Evolutionary conservation across 108 stramenopile species (phyloP), one percentile per base, ranked within the genome.

Genomic region (Nannochloropsis gaditana): DNA sequence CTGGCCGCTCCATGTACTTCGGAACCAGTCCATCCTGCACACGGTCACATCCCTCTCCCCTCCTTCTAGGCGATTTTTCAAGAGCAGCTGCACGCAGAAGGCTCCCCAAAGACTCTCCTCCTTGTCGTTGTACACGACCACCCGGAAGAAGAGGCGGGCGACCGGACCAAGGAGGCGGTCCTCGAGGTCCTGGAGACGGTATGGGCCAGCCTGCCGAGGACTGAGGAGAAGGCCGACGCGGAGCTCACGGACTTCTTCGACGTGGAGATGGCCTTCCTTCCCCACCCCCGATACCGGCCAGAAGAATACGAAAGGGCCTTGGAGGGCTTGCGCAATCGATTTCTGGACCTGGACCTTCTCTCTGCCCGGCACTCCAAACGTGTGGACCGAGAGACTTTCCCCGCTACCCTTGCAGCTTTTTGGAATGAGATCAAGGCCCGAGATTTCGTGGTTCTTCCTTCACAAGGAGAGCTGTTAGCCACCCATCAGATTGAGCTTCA

Each of bases 291-390:
- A 4, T 73, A 73, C 6, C 15, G 59, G n/a, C 59, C 59, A 15
- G 59, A 73, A 8, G 59, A 73, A 73, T 73, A 73, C 59, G 59
- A 73, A n/a, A 73, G 59, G 59, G 59, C 59, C 59, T n/a, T 73
- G 15, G 59, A 73, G n/a, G 59, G n/a, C 59, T n/a, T 73, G 59
- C 59, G 59, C 59, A 73, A 73, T n/a, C 59, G 1, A n/a, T 73
- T 73, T n/a, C 3, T 73, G 5, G 59, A 73, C 59, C n/a, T 73
- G 59, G 59, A 73, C 59, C 59, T 73, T n/a, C 59, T 73, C 19
- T 73, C 59, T n/a, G 59, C 59, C 59, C 59, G 59, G 15, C n/a
- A 73, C 59, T 73, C 59, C 5, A 73, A 73, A n/a, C 59, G 59
- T 8, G 59, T 73, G 8, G 59, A 73, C 59, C 59, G 59, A 5